Conservation (phyloP, 73 alveolate genomes). For the Tetrahymena elliotti region DNA sequence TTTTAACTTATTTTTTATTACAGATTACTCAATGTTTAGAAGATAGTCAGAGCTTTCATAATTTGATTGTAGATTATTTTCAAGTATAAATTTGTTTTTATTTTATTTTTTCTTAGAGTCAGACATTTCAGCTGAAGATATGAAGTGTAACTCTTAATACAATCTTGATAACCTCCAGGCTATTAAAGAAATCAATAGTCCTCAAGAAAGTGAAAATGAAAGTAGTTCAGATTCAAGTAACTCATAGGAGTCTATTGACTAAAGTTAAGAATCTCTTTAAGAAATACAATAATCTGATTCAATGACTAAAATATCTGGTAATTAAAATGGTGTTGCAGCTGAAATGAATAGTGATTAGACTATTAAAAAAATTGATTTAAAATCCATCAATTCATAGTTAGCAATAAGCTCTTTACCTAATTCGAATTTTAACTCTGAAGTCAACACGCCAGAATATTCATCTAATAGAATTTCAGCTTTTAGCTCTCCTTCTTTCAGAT, state of each 20-base stretch:
- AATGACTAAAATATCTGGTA: neutral
- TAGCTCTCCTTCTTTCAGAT: neutral
- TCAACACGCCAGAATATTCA: neutral
- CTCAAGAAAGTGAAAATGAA: neutral
- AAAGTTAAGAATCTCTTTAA: neutral
- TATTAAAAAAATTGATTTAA: neutral
- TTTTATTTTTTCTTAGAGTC: neutral
- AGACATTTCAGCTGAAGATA: neutral
- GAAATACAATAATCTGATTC: neutral
- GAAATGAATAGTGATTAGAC: neutral
- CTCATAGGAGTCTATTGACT: neutral
- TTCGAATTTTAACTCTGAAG: neutral
- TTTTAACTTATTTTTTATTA: neutral
- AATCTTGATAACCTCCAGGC: neutral
- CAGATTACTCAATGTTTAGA: neutral
- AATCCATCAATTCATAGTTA: neutral
- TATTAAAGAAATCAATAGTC: neutral
- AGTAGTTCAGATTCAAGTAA: neutral
- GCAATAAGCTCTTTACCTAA: neutral
- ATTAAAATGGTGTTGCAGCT: neutral
- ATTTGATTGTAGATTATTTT: neutral
- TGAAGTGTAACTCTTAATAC: neutral
- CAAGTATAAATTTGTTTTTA: neutral
- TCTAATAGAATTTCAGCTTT: neutral
- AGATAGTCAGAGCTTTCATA: neutral